Base-by-base conservation (phyloP, 2,329 filamentous ascomycete species). In the Paecilomyces sp. region DNA sequence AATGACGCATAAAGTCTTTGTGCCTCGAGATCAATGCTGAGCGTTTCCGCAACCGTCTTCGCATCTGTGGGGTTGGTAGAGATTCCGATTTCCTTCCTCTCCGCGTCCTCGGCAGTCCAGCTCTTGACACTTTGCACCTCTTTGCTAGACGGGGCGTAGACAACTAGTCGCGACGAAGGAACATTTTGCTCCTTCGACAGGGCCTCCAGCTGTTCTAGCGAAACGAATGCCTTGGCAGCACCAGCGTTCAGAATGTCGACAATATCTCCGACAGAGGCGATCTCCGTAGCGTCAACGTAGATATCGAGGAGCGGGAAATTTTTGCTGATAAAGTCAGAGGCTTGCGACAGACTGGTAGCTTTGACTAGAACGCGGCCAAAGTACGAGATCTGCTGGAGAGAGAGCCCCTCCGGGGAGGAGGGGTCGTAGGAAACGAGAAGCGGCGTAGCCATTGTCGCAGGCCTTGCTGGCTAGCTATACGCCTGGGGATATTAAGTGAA, bases 161-260 rank as follows among this genome's bases (percentile, higher is more conserved):
- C 76, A 8, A 86, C 81, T n/a, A 88, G 72, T 55, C 86, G 78
- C 59, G 81, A 80, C 8, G 81, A 78, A 12, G 77, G 74, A 52
- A 87, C 77, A 31, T 81, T 80, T 65, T 81, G 75, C 65, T 81
- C 75, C 55, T 77, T 66, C 57, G 81, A 75, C 52, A 89, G 75
- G 18, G 77, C 73, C 50, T 80, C 79, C 57, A 95, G 79, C 71
- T 91, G 88, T 59, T 86, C 81, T 55, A 87, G 83, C 18, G 83
- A 83, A 56, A 96, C 89, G 73, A 97, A 94, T 63, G 94, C 88
- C 72, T 88, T 94, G 57, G 87, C 85, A 6, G 92, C 91, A 61
- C 94, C 94, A 64, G 87, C 85, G 73, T 99, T 90, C 59, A 99
- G 85, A 36, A 97, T 82, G 54, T 89, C 84, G 58, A 93, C 78